Evolutionary conservation across 345 rosid genomes (phyloP), one percentile per base, ranked within the genome.

Genomic region (Raphanus sativus): DNA sequence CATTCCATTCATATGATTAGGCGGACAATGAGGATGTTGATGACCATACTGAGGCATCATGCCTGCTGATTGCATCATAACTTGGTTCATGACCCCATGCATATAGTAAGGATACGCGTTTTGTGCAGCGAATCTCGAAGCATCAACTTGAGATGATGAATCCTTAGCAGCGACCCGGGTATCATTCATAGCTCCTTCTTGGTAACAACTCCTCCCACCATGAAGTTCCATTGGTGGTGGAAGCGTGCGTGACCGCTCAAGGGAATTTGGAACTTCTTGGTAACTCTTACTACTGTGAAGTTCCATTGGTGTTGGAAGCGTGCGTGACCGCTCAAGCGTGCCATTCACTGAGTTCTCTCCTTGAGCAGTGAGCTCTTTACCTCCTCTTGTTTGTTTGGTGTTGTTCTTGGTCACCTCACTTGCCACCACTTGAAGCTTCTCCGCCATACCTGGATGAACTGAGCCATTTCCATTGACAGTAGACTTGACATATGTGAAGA

Each of bases 401-500:
- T 16, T 75, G 52, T 24, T 48, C 72, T 16, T 75, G 52, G 24
- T 48, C 62, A 15, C 75, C 28, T 70, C 79, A 75, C 45, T 70
- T 21, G 81, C 77, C 29, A 65, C 76, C 5, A 26, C 73, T 69
- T 75, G 76, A 30, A 75, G 26, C 72, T 80, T 75, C 68, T 70
- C 83, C 6, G 45, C 17, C 11, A 70, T 33, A 65, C 28, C 68
- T 0, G 8, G 72, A 70, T 45, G 79, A 65, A 64, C 73, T 59
- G 76, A 75, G 63, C 73, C 69, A 70, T 75, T 80, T 65, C 67
- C 73, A 45, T 75, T 75, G 72, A 69, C 82, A 79, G 77, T 81
- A 32, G 97, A 87, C 80, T 92, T 95, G 54, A 89, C 96, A 17
- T 95, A 95, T 59, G 96, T 89, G 70, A 92, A 92, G 86, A 95